Evolutionary conservation across 768 basidiomycete species (phyloP).

Genomic region (Amanita exitialis): DNA sequence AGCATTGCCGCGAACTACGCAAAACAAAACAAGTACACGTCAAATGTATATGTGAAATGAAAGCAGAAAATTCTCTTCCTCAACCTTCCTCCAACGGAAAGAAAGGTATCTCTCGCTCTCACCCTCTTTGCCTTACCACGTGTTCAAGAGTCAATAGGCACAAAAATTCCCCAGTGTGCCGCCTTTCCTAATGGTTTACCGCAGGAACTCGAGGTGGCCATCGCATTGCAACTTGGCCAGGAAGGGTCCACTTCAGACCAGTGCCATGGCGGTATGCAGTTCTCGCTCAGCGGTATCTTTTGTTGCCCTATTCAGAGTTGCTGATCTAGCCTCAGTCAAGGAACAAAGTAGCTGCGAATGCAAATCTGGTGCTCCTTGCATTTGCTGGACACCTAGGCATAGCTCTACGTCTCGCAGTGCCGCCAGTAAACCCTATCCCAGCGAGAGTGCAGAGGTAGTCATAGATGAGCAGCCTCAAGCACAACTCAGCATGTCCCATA

Average conservation of each 20-base stretch:
- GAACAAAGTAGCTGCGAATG: constrained; percentile 30
- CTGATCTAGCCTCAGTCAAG: constrained; percentile 38
- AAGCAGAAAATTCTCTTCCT: constrained; percentile 45
- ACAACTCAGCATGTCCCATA: constrained; percentile 23
- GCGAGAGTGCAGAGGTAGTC: background rate
- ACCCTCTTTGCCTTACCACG: constrained; percentile 24
- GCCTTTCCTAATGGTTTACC: constrained; percentile 77
- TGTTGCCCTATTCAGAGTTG: constrained; percentile 23
- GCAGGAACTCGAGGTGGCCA: constrained; percentile 57
- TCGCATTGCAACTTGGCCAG: constrained; percentile 31
- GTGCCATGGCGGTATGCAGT: constrained; percentile 56
- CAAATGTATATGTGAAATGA: constrained; percentile 77
- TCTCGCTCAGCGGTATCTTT: constrained; percentile 31
- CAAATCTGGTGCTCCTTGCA: constrained; percentile 41
- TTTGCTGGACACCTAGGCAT: constrained; percentile 47
- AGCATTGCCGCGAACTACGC: constrained; percentile 75
- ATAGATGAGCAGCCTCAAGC: background rate
- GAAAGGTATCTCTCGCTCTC: constrained; percentile 58
- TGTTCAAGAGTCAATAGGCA: constrained; percentile 35
- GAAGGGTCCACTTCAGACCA: constrained; percentile 49
- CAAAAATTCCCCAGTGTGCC: constrained; percentile 55
- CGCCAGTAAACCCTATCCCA: constrained; percentile 17
- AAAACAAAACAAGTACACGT: constrained; percentile 83
- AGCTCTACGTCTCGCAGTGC: constrained; percentile 23
- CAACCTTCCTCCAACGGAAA: constrained; percentile 27